Evolutionary conservation across 2,329 filamentous ascomycete species (phyloP).

Genomic region (Passalora sequoiae): DNA sequence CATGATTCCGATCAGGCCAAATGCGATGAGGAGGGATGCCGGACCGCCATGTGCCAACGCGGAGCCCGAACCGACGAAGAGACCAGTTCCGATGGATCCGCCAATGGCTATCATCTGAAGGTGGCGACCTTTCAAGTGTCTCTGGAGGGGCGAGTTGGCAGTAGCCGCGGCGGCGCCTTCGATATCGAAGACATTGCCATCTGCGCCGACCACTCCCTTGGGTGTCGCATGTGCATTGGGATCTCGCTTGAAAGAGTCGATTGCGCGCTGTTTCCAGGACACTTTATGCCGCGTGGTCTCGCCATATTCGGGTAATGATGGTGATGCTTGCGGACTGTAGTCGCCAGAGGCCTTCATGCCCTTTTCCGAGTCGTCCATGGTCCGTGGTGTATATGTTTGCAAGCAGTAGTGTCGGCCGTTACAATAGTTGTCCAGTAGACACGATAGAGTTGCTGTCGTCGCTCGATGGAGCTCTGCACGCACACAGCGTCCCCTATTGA

Average conservation of each 20-base stretch:
- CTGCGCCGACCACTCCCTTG: slow-evolving; percentile 43
- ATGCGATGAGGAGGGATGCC: slow-evolving; percentile 33
- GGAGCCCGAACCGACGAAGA: slow-evolving; percentile 34
- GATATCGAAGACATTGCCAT: slow-evolving; percentile 57
- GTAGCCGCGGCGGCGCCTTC: slow-evolving; percentile 59
- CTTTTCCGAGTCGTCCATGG: slow-evolving; percentile 20
- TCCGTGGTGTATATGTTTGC: background rate
- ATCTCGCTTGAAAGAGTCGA: slow-evolving; percentile 62
- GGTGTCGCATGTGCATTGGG: slow-evolving; percentile 51
- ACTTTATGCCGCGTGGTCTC: slow-evolving; percentile 17
- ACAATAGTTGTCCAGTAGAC: no score
- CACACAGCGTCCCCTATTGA: background rate
- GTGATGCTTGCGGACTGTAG: slow-evolving; percentile 14
- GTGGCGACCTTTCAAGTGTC: slow-evolving; percentile 74
- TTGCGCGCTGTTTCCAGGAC: slow-evolving; percentile 35
- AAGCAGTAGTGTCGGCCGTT: no score
- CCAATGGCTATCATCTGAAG: slow-evolving; percentile 82
- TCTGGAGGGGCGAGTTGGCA: slow-evolving; percentile 66
- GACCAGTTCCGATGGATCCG: slow-evolving; percentile 31
- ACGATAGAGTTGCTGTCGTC: no score
- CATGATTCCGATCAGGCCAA: slow-evolving; percentile 32
- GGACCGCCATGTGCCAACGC: slow-evolving; percentile 33
- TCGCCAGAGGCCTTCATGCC: slow-evolving; percentile 17
- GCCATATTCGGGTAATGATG: slow-evolving; percentile 26
- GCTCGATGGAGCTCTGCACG: background rate